Conservation (phyloP, 2,329 filamentous ascomycete species). For the Aspergillus puulaauensis region DNA sequence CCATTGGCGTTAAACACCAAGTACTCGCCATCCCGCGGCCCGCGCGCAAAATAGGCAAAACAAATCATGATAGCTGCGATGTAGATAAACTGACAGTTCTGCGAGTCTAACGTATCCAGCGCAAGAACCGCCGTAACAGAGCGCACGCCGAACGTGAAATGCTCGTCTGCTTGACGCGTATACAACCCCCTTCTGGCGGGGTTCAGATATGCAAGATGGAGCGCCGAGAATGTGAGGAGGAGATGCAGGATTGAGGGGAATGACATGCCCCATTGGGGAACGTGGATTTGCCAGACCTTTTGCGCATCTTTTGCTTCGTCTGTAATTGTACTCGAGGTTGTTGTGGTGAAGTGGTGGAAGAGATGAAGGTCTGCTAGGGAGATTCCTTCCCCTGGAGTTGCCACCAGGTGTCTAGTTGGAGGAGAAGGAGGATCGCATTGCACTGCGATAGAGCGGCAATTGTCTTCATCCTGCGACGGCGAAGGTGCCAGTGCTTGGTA, state of each 20-base stretch:
- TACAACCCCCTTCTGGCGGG: conserved; percentile 22
- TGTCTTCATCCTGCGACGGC: not conserved
- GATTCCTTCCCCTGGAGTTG: conserved; percentile 9
- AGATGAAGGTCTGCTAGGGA: conserved; percentile 31
- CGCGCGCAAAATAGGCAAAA: conserved; percentile 34
- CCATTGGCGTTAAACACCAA: conserved; percentile 33
- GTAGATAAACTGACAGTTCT: conserved; percentile 34
- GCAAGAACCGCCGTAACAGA: conserved; percentile 28
- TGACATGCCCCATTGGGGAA: conserved; percentile 30
- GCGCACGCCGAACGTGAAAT: conserved; percentile 36
- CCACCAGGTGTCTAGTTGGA: not conserved
- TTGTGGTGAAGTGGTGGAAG: conserved; percentile 32
- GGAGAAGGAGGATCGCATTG: conserved; percentile 18
- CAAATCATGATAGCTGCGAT: conserved; percentile 32
- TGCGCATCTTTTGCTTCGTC: conserved; percentile 21
- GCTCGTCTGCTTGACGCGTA: conserved; percentile 28
- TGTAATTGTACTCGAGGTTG: conserved; percentile 26
- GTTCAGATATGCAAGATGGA: conserved; percentile 26
- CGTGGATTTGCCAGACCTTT: conserved; percentile 29
- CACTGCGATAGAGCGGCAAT: conserved; percentile 4
- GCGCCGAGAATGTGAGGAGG: conserved; percentile 30
- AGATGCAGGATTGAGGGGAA: conserved; percentile 35
- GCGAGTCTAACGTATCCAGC: conserved; percentile 22
- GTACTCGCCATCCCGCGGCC: conserved; percentile 30
- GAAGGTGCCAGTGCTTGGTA: conserved; percentile 13